phyloP scores from a whole-genome alignment of 345 rosid genomes.

The Bruguiera parviflora region DNA sequence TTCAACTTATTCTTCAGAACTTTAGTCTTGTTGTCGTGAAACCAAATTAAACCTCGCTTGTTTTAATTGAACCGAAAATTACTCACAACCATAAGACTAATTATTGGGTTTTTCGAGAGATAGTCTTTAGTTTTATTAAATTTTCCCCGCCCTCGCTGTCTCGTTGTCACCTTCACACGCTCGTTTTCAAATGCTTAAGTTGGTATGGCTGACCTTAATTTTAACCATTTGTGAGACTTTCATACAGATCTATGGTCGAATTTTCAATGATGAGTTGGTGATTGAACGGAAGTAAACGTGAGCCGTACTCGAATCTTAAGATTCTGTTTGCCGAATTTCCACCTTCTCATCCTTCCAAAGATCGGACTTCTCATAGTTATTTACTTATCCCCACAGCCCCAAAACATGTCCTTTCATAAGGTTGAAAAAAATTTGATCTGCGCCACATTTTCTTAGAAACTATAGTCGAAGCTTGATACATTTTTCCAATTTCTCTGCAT shows the following conservation, averaged over 20 bases:
- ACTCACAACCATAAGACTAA: no score
- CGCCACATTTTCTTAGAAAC: no score
- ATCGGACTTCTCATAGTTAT: neutral
- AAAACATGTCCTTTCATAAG: neutral
- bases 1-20: no score
- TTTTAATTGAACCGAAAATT: no score
- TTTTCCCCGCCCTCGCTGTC: neutral
- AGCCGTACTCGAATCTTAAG: neutral
- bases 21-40: no score
- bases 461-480: no score
- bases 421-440: no score
- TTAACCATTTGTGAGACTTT: slow-evolving; percentile 10
- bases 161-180: neutral
- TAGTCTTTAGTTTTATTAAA: no score
- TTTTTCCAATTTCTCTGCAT: no score
- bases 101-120: no score
- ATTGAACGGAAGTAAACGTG: neutral
- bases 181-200: neutral
- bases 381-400: neutral
- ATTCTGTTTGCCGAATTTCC: slow-evolving; percentile 8
- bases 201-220: slow-evolving; percentile 3
- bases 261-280: slow-evolving; percentile 5
- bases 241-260: no score
- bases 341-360: neutral
- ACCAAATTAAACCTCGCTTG: no score